phyloP scores from a whole-genome alignment of 352 stramenopile species.

The Pythium volutum region DNA sequence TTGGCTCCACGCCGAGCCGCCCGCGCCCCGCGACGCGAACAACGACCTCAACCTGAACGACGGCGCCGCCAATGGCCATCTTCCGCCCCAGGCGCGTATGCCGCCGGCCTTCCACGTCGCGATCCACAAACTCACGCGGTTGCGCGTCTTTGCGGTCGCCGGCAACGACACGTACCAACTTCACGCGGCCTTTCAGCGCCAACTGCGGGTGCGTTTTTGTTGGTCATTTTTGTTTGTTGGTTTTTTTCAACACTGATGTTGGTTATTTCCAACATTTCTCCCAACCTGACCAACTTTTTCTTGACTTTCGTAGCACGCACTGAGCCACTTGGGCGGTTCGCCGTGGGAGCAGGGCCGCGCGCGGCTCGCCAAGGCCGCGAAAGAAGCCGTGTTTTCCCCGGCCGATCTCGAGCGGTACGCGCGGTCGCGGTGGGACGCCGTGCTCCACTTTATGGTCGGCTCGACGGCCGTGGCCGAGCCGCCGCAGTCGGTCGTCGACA shows the following conservation, averaged over 20 bases:
- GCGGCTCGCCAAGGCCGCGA: constrained; percentile 5
- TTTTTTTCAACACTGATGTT: background rate
- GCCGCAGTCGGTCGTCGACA: constrained; percentile 41
- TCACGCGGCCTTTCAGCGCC: constrained; percentile 54
- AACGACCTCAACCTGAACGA: background rate
- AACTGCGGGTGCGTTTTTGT: constrained; percentile 41
- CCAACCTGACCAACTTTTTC: too few species aligned
- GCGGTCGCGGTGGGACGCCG: constrained; percentile 33
- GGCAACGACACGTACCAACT: constrained; percentile 38
- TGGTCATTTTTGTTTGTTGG: background rate
- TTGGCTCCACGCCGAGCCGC: constrained; percentile 58
- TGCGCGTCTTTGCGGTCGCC: constrained; percentile 52
- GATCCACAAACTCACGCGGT: constrained; percentile 49
- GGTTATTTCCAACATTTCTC: too few species aligned
- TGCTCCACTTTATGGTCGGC: constrained; percentile 48
- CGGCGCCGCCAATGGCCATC: constrained; percentile 1
- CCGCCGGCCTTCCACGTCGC: constrained; percentile 51
- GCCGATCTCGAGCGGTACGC: constrained; percentile 36
- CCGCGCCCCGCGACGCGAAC: background rate
- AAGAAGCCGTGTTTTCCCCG: constrained; percentile 18
- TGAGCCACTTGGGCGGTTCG: constrained; percentile 69
- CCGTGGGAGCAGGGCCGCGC: constrained; percentile 61
- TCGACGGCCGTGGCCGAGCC: constrained; percentile 36
- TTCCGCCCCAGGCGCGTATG: constrained; percentile 26
- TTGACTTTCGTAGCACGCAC: constrained; percentile 35